Base-by-base conservation (phyloP, 2,329 filamentous ascomycete species). In the Apiospora marii region DNA sequence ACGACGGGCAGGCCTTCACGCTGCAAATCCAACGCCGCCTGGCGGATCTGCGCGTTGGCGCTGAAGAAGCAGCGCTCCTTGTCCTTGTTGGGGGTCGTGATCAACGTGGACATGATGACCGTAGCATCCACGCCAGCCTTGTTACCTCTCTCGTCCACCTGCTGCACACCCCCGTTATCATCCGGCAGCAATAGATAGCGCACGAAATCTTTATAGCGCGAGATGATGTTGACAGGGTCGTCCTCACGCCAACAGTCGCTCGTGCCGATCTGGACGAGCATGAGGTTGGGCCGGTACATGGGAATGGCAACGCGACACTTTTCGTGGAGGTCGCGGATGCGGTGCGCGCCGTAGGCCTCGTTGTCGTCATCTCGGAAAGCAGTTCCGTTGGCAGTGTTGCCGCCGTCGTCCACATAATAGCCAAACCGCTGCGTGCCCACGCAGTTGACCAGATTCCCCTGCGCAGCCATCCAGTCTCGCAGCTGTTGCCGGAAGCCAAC, bases 251-350 rank as follows among this genome's bases (percentile, higher is more conserved):
- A 74, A 14, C 78, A 78, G 68, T 82, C 80, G 72, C 82, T 82
- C 16, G 80, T 79, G 24, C 81, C 81, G 41, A 77, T 76, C 46
- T 82, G 78, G 69, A 82, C 79, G 24, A 81, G n/a, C 69, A 81
- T 79, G 4, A 82, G 10, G 70, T 82, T 81, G 4, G 81, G 81
- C 48, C 74, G 73, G 27, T 76, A 69, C 37, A 76, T 64, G 1
- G 77, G 74, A 8, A 79, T 77, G 69, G 79, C 78, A 2, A 70
- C 61, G 22, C 68, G 78, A 1, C 80, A 79, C 58, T 79, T 79
- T 24, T 78, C 75, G 70, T 78, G 72, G 24, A 80, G 79, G 69
- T 82, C 76, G 41, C 70, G 74, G 68, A 82, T 74, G 14, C 74
- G 75, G 37, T 78, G 77, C 14, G 80, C 81, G 22, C 78, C 77